A percentile compares a stretch with the other conserved stretches of the same genome.
Evolutionary conservation across 768 basidiomycete species (phyloP).

Genomic region (Favolaschia claudopus): DNA sequence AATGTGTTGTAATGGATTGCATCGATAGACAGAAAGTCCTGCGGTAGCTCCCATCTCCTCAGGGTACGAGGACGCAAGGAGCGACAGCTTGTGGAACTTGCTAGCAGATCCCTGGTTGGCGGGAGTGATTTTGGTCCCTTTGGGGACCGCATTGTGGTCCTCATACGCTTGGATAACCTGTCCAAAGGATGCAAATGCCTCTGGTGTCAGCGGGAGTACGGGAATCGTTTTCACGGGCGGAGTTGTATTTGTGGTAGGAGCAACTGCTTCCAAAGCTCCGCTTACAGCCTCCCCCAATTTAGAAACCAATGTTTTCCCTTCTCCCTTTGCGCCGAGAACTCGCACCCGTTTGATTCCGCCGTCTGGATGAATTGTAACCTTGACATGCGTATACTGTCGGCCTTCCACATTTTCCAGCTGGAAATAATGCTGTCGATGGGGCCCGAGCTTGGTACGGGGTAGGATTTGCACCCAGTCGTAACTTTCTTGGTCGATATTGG

Average conservation of each 20-base stretch:
- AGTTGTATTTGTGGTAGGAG: neutral
- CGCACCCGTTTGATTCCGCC: slow-evolving; percentile 96
- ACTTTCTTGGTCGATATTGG: slow-evolving; percentile 43
- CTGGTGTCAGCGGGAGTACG: slow-evolving; percentile 77
- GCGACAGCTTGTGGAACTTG: slow-evolving; percentile 92
- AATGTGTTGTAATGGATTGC: slow-evolving; percentile 60
- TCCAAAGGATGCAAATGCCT: slow-evolving; percentile 89
- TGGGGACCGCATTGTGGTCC: slow-evolving; percentile 70
- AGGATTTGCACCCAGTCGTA: slow-evolving; percentile 79
- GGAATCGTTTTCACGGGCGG: slow-evolving; percentile 44
- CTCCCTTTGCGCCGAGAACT: slow-evolving; percentile 64
- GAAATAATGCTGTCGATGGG: slow-evolving; percentile 91
- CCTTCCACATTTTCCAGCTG: slow-evolving; percentile 73
- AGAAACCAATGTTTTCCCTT: slow-evolving; percentile 1
- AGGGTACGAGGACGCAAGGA: slow-evolving; percentile 74
- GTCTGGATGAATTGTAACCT: slow-evolving; percentile 91
- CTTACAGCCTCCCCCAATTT: neutral
- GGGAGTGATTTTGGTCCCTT: slow-evolving; percentile 72
- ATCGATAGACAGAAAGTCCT: slow-evolving; percentile 86
- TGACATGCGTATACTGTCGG: slow-evolving; percentile 79
- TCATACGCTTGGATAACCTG: slow-evolving; percentile 90
- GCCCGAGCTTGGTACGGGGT: slow-evolving; percentile 80
- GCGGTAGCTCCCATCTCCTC: slow-evolving; percentile 59
- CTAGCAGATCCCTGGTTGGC: slow-evolving; percentile 91
- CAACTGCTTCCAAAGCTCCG: neutral